phyloP scores from a whole-genome alignment of 352 stramenopile species.

The Globisporangium irregulare region DNA sequence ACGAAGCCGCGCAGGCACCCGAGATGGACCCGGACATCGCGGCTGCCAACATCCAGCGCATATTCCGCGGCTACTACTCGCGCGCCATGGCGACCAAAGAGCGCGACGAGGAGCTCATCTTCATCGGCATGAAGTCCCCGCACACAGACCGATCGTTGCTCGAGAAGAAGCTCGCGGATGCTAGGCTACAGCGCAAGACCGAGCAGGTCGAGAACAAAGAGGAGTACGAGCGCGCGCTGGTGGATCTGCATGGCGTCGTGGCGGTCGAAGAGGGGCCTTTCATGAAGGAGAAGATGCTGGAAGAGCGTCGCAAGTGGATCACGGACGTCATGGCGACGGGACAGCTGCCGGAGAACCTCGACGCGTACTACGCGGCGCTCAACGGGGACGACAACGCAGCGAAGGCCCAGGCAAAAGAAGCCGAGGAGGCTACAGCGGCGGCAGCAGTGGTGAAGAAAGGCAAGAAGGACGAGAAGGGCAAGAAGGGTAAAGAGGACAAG shows the following conservation, averaged over 20 bases:
- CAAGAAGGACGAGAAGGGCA: constrained; percentile 52
- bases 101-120: constrained; percentile 85
- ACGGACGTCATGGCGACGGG: constrained; percentile 88
- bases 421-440: constrained; percentile 30
- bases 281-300: constrained; percentile 90
- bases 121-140: constrained; percentile 92
- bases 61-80: constrained; percentile 84
- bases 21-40: constrained; percentile 92
- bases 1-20: constrained; percentile 59
- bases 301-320: constrained; percentile 92
- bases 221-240: constrained; percentile 86
- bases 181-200: constrained; percentile 80
- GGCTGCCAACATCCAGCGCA: constrained; percentile 87
- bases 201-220: constrained; percentile 92
- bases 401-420: constrained; percentile 61
- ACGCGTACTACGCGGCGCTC: constrained; percentile 77
- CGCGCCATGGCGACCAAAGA: constrained; percentile 61
- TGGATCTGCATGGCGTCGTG: constrained; percentile 83
- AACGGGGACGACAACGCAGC: constrained; percentile 36
- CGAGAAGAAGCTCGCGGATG: constrained; percentile 73
- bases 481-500: constrained; percentile 49
- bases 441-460: constrained; percentile 37
- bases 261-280: constrained; percentile 88
- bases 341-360: constrained; percentile 87
- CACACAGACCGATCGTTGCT: constrained; percentile 52